phyloP scores from a whole-genome alignment of 2,329 filamentous ascomycete species.

The Xylaria sp. region DNA sequence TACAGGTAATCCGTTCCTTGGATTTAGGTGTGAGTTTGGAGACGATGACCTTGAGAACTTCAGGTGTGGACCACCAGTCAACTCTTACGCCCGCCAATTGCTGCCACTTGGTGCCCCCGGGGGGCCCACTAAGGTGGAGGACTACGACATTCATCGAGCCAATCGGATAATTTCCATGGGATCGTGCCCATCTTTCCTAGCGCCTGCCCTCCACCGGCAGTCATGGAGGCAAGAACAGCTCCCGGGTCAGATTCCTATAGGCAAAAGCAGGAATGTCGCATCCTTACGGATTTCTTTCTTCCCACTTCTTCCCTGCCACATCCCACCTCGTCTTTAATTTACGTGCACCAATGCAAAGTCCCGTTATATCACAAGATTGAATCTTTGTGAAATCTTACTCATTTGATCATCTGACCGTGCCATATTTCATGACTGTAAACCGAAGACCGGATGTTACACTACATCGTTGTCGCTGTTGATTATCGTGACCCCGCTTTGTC shows the following conservation, averaged over 20 bases:
- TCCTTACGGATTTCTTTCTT: background rate
- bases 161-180: background rate
- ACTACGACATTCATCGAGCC: background rate
- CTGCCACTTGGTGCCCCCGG: background rate
- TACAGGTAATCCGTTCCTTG: no score
- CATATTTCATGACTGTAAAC: slow-evolving; percentile 8
- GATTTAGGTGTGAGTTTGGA: no score
- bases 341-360: background rate
- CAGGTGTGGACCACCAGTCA: background rate
- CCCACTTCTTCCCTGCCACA: background rate
- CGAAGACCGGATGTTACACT: slow-evolving; percentile 11
- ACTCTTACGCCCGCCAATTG: no score
- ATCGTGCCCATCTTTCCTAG: background rate
- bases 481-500: slow-evolving; percentile 14
- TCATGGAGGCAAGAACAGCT: background rate
- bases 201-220: background rate
- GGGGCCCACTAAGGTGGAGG: background rate
- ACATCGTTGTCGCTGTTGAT: slow-evolving; percentile 9
- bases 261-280: background rate
- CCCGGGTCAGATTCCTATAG: background rate
- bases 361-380: background rate
- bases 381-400: background rate
- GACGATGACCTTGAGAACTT: no score
- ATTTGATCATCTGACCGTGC: slow-evolving; percentile 10
- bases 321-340: background rate